Evolutionary conservation across 1,284 basidiomycete species (phyloP), one percentile per base, ranked within the genome.

Genomic region (Heimioporus punctisporus): DNA sequence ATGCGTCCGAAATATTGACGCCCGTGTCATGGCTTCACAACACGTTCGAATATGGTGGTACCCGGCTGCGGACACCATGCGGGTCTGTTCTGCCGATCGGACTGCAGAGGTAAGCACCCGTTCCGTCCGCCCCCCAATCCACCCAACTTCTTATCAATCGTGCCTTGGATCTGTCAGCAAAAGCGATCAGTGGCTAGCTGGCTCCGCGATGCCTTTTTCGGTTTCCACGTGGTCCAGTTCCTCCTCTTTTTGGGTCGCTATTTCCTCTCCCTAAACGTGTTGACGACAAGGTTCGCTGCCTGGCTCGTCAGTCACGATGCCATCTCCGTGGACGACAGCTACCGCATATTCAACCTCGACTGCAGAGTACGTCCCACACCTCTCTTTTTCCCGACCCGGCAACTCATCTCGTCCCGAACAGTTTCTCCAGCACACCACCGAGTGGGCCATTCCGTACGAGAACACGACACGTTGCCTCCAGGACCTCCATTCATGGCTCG

Each of bases 31-130:
- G 48, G 80, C 83, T 46, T 86, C 91, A 1, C 85, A 98, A 73
- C 95, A 98, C 70, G 92, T 93, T 25, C 81, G 94, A n/a, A 80
- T 95, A 28, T 96, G 93, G 92, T 99, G 96, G 95, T 97, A 90
- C 74, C 94, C 96, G 3, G 88, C 92, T 55, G 84, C 87, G 21
- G 85, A 88, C 57, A 78, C 77, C 37, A 79, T 95, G 54, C 86
- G 93, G 41, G 82, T 93, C 52, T 90, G 88, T 62, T 79, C 85
- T 58, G 82, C 89, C 41, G 84, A 93, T 70, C 80, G 95, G 50
- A 92, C 93, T 2, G 72, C 75, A 50, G 88, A 93, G 77, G 93
- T 95, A 70, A 64, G 84, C 64, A 48, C 44, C 48, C 30, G 48
- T 55, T 61, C 49, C 53, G 50, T 52, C 23, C 47, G 48, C 48